Evolutionary conservation across 768 basidiomycete genomes (phyloP).

Genomic region (Trametes sanguinea): DNA sequence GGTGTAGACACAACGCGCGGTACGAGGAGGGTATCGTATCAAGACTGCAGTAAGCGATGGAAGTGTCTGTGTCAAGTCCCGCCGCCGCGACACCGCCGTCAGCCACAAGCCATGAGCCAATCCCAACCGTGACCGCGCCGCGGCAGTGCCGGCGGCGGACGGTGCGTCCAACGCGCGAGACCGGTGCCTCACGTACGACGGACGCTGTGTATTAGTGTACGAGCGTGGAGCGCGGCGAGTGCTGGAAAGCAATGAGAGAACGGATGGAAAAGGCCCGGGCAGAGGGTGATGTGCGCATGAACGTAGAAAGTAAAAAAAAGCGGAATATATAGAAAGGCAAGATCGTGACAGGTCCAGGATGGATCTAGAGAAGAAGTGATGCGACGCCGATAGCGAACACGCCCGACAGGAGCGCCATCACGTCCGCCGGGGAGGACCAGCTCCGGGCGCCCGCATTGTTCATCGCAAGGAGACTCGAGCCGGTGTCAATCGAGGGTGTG

Average conservation of each 20-base stretch:
- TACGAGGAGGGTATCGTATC: constrained; percentile 16
- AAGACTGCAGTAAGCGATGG: not conserved
- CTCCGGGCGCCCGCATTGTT: constrained; percentile 15
- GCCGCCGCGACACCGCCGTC: not conserved
- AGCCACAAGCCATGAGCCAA: not conserved
- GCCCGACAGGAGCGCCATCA: constrained; percentile 10
- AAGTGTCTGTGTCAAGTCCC: constrained; percentile 7
- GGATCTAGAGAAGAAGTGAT: constrained; percentile 19
- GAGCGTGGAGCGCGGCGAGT: not conserved
- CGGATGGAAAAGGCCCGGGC: not conserved
- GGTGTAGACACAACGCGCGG: constrained; percentile 12
- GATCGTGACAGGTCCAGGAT: constrained; percentile 2
- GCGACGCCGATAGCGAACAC: constrained; percentile 14
- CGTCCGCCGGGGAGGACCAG: constrained; percentile 14
- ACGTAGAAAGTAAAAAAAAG: not conserved
- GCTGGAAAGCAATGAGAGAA: not conserved
- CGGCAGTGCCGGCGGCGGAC: not conserved
- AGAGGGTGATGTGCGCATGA: not conserved
- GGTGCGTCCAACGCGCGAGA: not conserved
- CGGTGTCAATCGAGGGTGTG: constrained; percentile 31
- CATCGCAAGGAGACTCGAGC: constrained; percentile 1
- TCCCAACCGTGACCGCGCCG: too few species aligned
- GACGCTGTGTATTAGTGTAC: not conserved
- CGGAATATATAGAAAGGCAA: not conserved
- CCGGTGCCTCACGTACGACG: constrained; percentile 7